Percentiles rank a stretch among this genome's conserved stretches.
Evolutionary conservation across 2,329 filamentous ascomycete species (phyloP).

Genomic region (Madurella fahalii): DNA sequence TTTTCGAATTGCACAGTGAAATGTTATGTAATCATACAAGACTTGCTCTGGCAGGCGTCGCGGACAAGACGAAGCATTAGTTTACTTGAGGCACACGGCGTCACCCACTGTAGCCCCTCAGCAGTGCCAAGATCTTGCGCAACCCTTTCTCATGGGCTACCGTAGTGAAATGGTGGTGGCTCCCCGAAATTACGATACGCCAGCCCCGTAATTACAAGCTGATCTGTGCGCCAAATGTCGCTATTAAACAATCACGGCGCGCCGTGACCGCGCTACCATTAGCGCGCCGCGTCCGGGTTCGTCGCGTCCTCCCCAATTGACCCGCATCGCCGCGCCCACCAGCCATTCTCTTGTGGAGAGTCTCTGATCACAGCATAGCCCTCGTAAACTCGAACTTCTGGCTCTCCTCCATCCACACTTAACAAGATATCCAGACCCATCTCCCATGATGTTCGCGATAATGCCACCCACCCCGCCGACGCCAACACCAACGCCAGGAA

Average conservation of each 20-base stretch:
- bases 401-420: neutral
- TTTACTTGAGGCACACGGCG: too few species aligned
- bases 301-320: slow-evolving; percentile 9
- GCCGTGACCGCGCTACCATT: slow-evolving; percentile 8
- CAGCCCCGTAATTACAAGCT: neutral
- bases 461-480: slow-evolving; percentile 35
- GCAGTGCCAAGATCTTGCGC: too few species aligned
- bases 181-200: too few species aligned
- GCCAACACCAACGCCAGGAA: slow-evolving; percentile 15
- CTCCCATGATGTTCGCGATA: slow-evolving; percentile 27
- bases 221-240: slow-evolving; percentile 11
- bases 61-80: too few species aligned
- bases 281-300: slow-evolving; percentile 6
- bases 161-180: neutral
- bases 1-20: too few species aligned
- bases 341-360: neutral
- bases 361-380: slow-evolving; percentile 2
- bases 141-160: neutral
- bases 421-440: neutral
- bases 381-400: neutral
- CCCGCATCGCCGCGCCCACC: neutral
- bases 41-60: too few species aligned
- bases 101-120: too few species aligned
- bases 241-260: slow-evolving; percentile 6
- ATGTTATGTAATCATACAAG: too few species aligned